Base-by-base conservation (phyloP, 176 grass and related monocot genomes). In the Bothriochloa decipiens region DNA sequence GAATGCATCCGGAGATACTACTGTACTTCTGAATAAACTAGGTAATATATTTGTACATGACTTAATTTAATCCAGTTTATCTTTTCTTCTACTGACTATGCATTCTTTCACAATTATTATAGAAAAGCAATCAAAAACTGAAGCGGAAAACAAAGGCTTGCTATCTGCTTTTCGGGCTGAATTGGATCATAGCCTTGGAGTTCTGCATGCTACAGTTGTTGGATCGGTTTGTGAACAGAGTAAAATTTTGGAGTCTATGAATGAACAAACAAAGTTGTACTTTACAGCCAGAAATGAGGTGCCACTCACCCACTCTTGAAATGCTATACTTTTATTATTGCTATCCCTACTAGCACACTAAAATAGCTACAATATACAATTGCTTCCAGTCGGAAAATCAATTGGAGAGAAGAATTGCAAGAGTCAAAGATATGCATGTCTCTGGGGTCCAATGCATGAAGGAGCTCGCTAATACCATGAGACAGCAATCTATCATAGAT, bases 241-340 rank as follows among this genome's bases (percentile, higher is more conserved):
- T 40, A 87, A 87, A 47, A 63, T 82, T 46, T 74, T 97, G 77
- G 88, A 84, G 86, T 92, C 81, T 36, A 92, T 88, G 72, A 89
- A 85, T 73, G 90, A 89, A 82, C 83, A 91, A 20, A 90, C 71
- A 39, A 89, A 77, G n/a, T 84, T 79, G 77, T 97, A 90, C 27
- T 88, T 97, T 83, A 77, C 62, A 66, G 83, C 84, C 45, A 97
- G 92, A 89, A 86, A 33, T 85, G 80, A 87, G 92, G 92, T 94
- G 85, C 43, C 42, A 84, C 49, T 52, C 16, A 16, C 49, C 49
- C 49, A 55, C n/a, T 62, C 64, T 58, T 81, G 63, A 72, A 82
- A 27, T 42, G 65, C 23, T 80, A 10, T 71, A 52, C 26, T 80
- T 18, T 65, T 65, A 41, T 55, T 39, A 74, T 87, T 50, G 7